These are phyloP conservation scores for Silene conica DNA, from an alignment of 148 eudicot species.

Conservation along the genomic window DNA sequence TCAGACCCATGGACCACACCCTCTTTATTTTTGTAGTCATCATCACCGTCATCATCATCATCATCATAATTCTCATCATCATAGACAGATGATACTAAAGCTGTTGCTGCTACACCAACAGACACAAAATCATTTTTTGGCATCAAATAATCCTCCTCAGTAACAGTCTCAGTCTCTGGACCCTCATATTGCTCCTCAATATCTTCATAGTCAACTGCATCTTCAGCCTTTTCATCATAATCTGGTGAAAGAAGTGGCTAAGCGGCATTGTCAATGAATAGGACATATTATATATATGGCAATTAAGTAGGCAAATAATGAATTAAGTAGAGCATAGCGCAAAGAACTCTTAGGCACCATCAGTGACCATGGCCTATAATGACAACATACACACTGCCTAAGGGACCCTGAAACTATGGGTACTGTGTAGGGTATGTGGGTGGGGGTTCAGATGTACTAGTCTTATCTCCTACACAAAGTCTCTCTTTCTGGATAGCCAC, in stretches of 20 bases:
- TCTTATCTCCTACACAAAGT: background rate
- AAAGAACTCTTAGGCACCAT: background rate
- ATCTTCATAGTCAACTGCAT: slow-evolving; percentile 97
- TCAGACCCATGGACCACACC: slow-evolving; percentile 33
- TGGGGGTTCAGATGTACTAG: too few species aligned
- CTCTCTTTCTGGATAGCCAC: background rate
- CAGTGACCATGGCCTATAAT: background rate
- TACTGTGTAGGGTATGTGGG: background rate
- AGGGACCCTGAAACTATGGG: background rate
- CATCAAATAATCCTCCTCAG: slow-evolving; percentile 89
- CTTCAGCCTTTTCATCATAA: slow-evolving; percentile 91
- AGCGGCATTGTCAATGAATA: slow-evolving; percentile 2
- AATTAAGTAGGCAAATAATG: slow-evolving; percentile 1
- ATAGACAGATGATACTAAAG: slow-evolving; percentile 55
- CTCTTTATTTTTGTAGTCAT: slow-evolving; percentile 42
- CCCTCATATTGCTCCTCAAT: slow-evolving; percentile 97
- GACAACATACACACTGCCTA: background rate
- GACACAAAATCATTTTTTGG: slow-evolving; percentile 57
- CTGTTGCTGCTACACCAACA: slow-evolving; percentile 37
- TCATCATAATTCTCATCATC: slow-evolving; percentile 97
- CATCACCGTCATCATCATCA: slow-evolving; percentile 59
- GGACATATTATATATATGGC: slow-evolving; percentile 2
- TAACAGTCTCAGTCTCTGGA: slow-evolving; percentile 74
- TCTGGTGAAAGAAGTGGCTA: slow-evolving; percentile 34
- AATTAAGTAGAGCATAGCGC: background rate